A percentile compares a stretch with the other conserved stretches of the same genome.
Conservation (phyloP, 2,329 filamentous ascomycete species). For the Ceratocystis cacaofunesta region DNA sequence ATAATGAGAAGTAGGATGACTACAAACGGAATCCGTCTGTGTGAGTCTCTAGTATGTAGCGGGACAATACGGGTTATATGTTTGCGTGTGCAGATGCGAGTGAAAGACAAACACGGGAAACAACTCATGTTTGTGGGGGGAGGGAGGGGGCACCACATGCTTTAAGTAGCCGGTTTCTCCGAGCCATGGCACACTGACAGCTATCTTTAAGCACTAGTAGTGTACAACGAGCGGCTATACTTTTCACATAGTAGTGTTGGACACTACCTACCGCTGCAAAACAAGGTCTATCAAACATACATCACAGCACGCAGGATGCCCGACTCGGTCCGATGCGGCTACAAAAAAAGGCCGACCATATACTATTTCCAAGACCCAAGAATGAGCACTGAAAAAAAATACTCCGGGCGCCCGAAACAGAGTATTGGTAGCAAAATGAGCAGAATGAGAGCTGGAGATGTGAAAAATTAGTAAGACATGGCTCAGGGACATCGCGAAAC, state of each 20-base stretch:
- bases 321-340: conserved; percentile 9
- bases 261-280: neutral
- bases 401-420: neutral
- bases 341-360: neutral
- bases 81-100: neutral
- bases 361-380: neutral
- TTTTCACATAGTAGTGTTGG: neutral
- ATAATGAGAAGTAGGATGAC: neutral
- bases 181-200: neutral
- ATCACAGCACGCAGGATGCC: conserved; percentile 3
- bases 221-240: neutral
- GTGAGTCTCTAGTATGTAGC: neutral
- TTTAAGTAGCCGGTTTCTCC: neutral
- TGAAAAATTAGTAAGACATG: neutral
- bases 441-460: neutral
- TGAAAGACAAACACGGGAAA: conserved; percentile 3
- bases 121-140: neutral
- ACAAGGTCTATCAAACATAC: neutral
- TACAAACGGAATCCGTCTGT: neutral
- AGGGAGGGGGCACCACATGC: neutral
- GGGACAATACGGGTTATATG: neutral
- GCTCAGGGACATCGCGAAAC: conserved; percentile 2
- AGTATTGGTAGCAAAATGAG: neutral
- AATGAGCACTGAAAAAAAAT: neutral
- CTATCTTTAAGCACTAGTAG: neutral